phyloP scores from a whole-genome alignment of 1,139 yeast species.

The Geotrichum phurueaensis region DNA sequence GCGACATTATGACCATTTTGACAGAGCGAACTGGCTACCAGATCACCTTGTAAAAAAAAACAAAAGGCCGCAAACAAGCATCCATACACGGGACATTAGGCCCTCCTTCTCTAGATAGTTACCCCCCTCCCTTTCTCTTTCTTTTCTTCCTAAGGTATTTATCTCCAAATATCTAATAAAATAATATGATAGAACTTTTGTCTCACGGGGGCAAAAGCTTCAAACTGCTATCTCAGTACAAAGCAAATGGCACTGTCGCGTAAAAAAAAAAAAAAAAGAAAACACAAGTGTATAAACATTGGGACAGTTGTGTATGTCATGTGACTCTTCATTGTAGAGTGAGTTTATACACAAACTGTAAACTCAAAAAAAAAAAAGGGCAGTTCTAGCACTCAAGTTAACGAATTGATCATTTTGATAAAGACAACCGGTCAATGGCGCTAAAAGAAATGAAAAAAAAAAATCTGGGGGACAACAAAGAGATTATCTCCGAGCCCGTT shows the following conservation, averaged over 20 bases:
- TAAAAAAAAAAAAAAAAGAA: background rate
- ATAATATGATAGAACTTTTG: background rate
- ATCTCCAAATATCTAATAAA: background rate
- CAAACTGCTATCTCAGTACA: background rate
- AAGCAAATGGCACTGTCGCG: background rate
- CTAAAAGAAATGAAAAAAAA: background rate
- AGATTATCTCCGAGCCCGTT: background rate
- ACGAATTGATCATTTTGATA: no score
- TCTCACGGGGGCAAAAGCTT: background rate
- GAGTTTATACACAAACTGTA: background rate
- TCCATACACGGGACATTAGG: background rate
- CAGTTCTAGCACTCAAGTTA: background rate
- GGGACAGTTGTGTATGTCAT: background rate
- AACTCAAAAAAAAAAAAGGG: background rate
- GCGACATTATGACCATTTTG: constrained; percentile 19
- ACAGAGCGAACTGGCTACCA: constrained; percentile 12
- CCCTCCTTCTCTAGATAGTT: background rate
- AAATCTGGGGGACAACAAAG: background rate
- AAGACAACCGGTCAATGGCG: background rate
- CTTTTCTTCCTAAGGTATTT: no score
- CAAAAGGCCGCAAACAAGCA: background rate
- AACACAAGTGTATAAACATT: background rate
- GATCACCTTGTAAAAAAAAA: background rate
- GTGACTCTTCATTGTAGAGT: background rate
- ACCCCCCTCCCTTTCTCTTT: no score